Percentiles rank a stretch among this genome's conserved stretches.
These are phyloP conservation scores for Alternaria alternata DNA, from an alignment of 2,329 filamentous ascomycete genomes.

Conservation along the genomic window DNA sequence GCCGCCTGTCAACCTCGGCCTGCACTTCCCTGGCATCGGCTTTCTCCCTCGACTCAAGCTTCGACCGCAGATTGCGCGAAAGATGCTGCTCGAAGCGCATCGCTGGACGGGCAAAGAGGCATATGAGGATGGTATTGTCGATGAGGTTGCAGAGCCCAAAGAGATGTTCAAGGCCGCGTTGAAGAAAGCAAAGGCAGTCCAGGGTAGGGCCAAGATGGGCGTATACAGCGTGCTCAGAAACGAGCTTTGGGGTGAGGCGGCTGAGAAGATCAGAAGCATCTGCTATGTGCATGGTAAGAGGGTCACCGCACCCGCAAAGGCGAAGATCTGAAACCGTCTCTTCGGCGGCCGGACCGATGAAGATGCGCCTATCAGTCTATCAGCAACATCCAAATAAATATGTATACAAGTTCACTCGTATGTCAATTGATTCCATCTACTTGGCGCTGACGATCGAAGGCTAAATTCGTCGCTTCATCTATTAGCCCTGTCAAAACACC, in stretches of 20 bases:
- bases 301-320: conserved; percentile 55
- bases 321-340: conserved; percentile 53
- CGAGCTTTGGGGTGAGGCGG: conserved; percentile 64
- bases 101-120: conserved; percentile 63
- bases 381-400: not conserved
- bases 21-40: conserved; percentile 65
- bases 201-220: conserved; percentile 56
- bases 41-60: conserved; percentile 62
- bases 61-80: conserved; percentile 59
- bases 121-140: conserved; percentile 62
- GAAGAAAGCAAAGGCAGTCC: conserved; percentile 55
- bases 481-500: conserved; percentile 24
- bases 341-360: conserved; percentile 5
- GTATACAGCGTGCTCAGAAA: conserved; percentile 62
- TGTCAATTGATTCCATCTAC: conserved; percentile 21
- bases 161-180: conserved; percentile 59
- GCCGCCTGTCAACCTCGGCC: conserved; percentile 63
- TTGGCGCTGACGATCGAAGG: conserved; percentile 22
- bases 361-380: not conserved
- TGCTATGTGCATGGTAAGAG: conserved; percentile 62
- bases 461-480: conserved; percentile 34
- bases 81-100: conserved; percentile 65
- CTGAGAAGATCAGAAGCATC: conserved; percentile 60
- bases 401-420: conserved; percentile 9
- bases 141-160: conserved; percentile 58